Base-by-base conservation (phyloP, 2,329 filamentous ascomycete species). In the Aspergillus latus region DNA sequence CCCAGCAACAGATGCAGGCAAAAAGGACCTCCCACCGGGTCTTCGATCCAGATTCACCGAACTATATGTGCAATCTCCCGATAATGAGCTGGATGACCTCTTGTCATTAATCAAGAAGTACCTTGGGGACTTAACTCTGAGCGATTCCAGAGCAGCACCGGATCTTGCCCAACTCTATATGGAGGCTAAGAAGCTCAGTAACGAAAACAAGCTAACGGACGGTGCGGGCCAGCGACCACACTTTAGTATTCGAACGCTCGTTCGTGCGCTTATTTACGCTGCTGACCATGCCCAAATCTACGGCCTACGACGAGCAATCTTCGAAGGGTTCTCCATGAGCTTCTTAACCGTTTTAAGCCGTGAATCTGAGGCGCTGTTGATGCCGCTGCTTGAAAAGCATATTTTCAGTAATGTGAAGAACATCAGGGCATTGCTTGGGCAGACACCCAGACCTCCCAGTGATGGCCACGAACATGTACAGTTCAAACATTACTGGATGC, bases 301-400 rank as follows among this genome's bases (percentile, higher is more conserved):
- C 73, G 92, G 90, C 10, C 78, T 97, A 42, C 86, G 94, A 26
- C 81, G 95, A 67, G 90, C 93, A 9, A 78, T 97, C 1, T 96
- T 89, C 61, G 94, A 99, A 78, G 95, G 94, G 0, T 97, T 97
- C 69, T 92, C 90, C 13, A 99, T 99, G 95, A 94, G 92, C 49
- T 99, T 99, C 68, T 78, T 97, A 55, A 99, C 95, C 0, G 83
- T 97, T 5, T 80, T 99, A 10, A 88, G 93, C 66, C 84, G 85
- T 65, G 84, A 88, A 30, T 97, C 94, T 0, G 92, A 96, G 71
- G 82, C 84, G 57, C 78, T 92, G 49, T 82, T 97, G 3, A 78
- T 88, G 46, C 90, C 92, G 1, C 76, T 95, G 28, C 91, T 99
- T 52, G 84, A 89, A 54, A 86, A 91, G 62, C 84, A 94, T 67